Evolutionary conservation across 2,329 filamentous ascomycete genomes (phyloP).

Genomic region (Cercospora sp.): DNA sequence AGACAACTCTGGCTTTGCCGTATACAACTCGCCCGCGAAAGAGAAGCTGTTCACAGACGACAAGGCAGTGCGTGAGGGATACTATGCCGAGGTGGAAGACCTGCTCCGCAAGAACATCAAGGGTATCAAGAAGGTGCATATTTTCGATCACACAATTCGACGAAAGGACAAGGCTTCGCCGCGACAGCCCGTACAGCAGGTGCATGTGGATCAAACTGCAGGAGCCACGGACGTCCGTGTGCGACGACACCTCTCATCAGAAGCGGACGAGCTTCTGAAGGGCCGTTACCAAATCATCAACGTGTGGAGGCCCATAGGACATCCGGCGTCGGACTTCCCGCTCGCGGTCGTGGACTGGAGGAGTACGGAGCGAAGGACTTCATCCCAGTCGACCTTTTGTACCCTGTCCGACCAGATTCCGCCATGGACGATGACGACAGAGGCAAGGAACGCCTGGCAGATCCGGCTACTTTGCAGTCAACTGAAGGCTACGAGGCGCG

Average conservation of each 20-base stretch:
- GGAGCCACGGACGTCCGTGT: slow-evolving; percentile 62
- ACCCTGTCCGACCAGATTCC: slow-evolving; percentile 52
- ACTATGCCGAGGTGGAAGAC: slow-evolving; percentile 63
- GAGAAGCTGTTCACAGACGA: slow-evolving; percentile 61
- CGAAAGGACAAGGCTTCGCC: slow-evolving; percentile 55
- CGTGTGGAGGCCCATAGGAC: slow-evolving; percentile 67
- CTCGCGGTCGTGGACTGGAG: slow-evolving; percentile 68
- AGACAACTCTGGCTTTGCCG: slow-evolving; percentile 61
- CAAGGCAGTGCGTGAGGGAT: slow-evolving; percentile 54
- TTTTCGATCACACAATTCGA: slow-evolving; percentile 73
- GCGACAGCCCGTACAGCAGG: slow-evolving; percentile 66
- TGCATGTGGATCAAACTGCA: slow-evolving; percentile 72
- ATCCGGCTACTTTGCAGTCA: slow-evolving; percentile 48
- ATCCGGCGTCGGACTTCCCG: slow-evolving; percentile 65
- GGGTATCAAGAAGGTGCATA: slow-evolving; percentile 61
- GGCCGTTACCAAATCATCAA: slow-evolving; percentile 68
- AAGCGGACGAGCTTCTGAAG: slow-evolving; percentile 59
- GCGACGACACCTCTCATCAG: slow-evolving; percentile 58
- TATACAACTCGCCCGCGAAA: slow-evolving; percentile 54
- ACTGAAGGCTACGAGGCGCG: slow-evolving; percentile 63
- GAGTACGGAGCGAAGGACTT: slow-evolving; percentile 59
- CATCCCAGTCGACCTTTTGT: slow-evolving; percentile 62
- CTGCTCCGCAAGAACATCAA: slow-evolving; percentile 58
- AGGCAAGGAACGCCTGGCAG: slow-evolving; percentile 59
- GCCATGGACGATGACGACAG: slow-evolving; percentile 53